Evolutionary conservation across 169 alveolate species (phyloP).

Genomic region (Theileria orientalis): DNA sequence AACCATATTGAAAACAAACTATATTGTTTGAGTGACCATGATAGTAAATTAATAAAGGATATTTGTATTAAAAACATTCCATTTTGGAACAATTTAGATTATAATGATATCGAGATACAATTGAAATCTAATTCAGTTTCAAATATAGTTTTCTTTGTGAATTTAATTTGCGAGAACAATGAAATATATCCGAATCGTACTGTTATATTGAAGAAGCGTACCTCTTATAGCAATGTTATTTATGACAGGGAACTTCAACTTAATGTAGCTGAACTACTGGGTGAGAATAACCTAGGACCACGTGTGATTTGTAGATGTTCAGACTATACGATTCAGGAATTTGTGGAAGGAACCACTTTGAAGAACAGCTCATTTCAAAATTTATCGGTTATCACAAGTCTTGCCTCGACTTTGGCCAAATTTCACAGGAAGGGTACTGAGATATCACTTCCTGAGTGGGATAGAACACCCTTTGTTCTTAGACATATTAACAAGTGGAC

Average conservation of each 20-base stretch:
- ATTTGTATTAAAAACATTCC: constrained; percentile 20
- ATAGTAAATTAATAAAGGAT: not conserved
- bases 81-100: constrained; percentile 4
- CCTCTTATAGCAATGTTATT: constrained; percentile 64
- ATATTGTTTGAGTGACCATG: not conserved
- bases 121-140: not conserved
- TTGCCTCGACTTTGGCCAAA: constrained; percentile 58
- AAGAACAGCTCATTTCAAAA: constrained; percentile 65
- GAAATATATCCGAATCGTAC: not conserved
- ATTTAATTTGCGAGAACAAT: not conserved
- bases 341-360: constrained; percentile 75
- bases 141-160: constrained; percentile 1
- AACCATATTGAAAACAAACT: too few species aligned
- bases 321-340: constrained; percentile 78
- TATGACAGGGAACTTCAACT: constrained; percentile 66
- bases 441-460: constrained; percentile 59
- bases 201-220: constrained; percentile 69
- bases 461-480: constrained; percentile 61
- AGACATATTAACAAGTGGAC: too few species aligned
- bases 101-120: not conserved
- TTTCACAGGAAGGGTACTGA: constrained; percentile 21
- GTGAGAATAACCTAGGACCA: constrained; percentile 74
- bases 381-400: constrained; percentile 59
- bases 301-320: constrained; percentile 60
- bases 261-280: constrained; percentile 71